Evolutionary conservation across 768 basidiomycete species (phyloP), one percentile per base, ranked within the genome.

Genomic region (Tulasnella sp.): DNA sequence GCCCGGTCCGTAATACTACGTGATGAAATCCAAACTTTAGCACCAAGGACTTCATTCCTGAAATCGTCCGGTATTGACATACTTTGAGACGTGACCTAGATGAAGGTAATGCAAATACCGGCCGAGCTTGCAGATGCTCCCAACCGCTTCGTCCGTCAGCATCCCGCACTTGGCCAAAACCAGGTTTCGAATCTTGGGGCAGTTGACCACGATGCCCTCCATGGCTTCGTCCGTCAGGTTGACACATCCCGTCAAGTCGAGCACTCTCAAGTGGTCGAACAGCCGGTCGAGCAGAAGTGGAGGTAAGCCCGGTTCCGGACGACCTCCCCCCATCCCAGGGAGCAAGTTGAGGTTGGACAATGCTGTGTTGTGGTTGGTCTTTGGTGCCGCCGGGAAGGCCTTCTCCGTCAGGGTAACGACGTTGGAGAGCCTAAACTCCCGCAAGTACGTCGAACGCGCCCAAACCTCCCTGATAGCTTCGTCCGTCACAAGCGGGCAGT

Each of bases 81-180:
- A 88, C 87, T 80, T 78, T 19, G 81, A 79, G 6, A 95, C 94
- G 86, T 99, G 97, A 9, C 96, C 98, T 56, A 99, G 89, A 85
- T 99, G 98, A 44, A 99, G 89, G 84, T 97, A 95, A 84, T 99
- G 98, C 44, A 99, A 85, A 84, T 96, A 91, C 84, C 93, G 93
- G n/a, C 97, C 97, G 24, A 99, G 88, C 83, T 88, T 88, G 84
- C 94, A 94, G 44, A 99, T 94, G 80, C 90, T 92, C 82, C 93
- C 92, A 48, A 99, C 90, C 1, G 93, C 89, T 79, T 89, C 89
- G 86, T 97, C 95, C 9, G 95, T 95, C 83, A 98, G 87, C 68
- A 89, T 84, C 14, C 85, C 84, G 84, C 96, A 98, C 84, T 97
- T 97, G 68, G 95, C 94, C 71, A 98, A 85, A 68, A 95, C 94